Base-by-base conservation (phyloP, 805 yeast genomes). In the Zygosaccharomyces siamensis region DNA sequence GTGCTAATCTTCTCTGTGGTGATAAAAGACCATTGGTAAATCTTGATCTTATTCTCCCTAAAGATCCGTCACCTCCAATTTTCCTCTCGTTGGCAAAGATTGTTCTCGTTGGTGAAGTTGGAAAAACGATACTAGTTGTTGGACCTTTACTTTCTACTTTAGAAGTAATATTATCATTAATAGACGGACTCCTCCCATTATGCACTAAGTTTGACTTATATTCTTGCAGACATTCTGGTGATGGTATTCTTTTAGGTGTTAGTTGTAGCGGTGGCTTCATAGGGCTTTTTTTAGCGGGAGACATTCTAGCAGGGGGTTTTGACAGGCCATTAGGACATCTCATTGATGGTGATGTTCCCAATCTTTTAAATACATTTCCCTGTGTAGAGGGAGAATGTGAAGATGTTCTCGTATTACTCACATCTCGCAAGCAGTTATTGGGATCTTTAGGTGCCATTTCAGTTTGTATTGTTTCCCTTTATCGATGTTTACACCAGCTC, bases 191-290 rank as follows among this genome's bases (percentile, higher is more conserved):
- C 49, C 67, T 71, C 11, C 58, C 63, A 38, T 70, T 68, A 24
- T 60, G 65, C 3, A 65, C 55, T 6, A 45, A 33, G 24, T 41
- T 52, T 10, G 56, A 43, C 6, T 46, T 39, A 37, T 52, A 53
- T 24, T 50, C 52, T 43, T 46, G 54, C 23, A 59, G 43, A 30
- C 57, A 56, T 12, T 55, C 54, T 20, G 62, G 63, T 3, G 56
- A 59, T 37, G 20, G 52, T 21, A 66, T 38, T 41, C 71, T 56
- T 27, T 55, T 59, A 5, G 72, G 72, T 0, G 71, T 67, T 3
- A 56, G 45, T 6, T 62, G 58, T 28, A 54, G 58, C 6, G 58
- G 53, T 42, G 55, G 36, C 32, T 47, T 45, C 20, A 37, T 45
- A 10, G 50, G 47, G 24, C 51, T 43, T 30, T 18, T 48, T 47